Evolutionary conservation across 2,329 filamentous ascomycete genomes (phyloP), one percentile per base, ranked within the genome.

Genomic region (Aspergillus ustus): DNA sequence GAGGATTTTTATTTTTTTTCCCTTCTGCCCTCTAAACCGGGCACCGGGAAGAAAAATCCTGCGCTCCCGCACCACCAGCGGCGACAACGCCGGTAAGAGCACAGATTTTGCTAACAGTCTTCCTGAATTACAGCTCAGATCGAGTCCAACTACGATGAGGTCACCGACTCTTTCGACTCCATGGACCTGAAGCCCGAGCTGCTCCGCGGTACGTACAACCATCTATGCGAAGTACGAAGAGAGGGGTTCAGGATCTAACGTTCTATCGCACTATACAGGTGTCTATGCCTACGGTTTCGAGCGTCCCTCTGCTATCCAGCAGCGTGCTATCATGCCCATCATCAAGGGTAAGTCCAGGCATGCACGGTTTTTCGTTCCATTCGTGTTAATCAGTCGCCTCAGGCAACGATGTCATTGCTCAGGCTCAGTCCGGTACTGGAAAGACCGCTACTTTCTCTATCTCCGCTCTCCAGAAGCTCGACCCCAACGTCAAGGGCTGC

Each of bases 111-210:
- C 59, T 61, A 55, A 61, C 59, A n/a, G 19, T 19, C 5, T 9
- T 56, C 13, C 34, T n/a, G 58, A 40, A 50, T 19, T 79, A 75
- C 80, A 97, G 94, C 90, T 83, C 93, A 96, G 86, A 99, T 99
- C 87, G 96, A 99, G 88, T 97, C 93, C 80, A 99, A 99, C 92
- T 99, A 98, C 86, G 95, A 99, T 88, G 93, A 98, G 88, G 93
- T 94, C 77, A 94, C 95, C 83, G 96, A 99, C 84, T 97, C 93
- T 66, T 99, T 99, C 84, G 95, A 99, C 84, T 87, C 93, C 75
- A 99, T 99, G 95, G 90, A 89, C 84, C 88, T 99, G 77, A 97
- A 96, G 89, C 79, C 92, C 69, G 95, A 99, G 87, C 91, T 99
- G 78, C 92, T 99, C 79, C 93, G 95, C 84, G 95, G 88, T 89